These are phyloP conservation scores for Lactarius indigo DNA, from an alignment of 768 basidiomycete genomes.

Conservation along the genomic window DNA sequence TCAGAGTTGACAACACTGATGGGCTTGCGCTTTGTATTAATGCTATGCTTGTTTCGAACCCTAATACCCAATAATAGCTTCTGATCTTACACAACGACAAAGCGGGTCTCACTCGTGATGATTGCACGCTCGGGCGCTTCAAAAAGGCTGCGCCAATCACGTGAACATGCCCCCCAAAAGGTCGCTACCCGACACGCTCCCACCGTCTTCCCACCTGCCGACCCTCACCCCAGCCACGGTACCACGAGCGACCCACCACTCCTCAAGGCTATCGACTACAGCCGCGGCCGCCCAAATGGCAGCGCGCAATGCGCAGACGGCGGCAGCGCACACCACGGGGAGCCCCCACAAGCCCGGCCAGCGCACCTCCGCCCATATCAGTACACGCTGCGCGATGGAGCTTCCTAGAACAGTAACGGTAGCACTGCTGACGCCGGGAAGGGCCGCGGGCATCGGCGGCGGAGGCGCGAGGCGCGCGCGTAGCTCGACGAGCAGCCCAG, in stretches of 20 bases:
- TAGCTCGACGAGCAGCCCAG: constrained; percentile 12
- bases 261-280: background rate
- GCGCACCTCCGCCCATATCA: constrained; percentile 18
- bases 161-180: constrained; percentile 17
- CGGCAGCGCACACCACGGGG: constrained; percentile 2
- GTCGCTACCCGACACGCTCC: constrained; percentile 17
- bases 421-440: background rate
- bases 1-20: background rate
- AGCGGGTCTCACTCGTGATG: background rate
- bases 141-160: background rate
- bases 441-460: background rate
- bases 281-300: background rate
- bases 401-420: background rate
- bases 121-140: background rate
- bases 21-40: background rate
- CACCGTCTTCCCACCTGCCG: constrained; percentile 20
- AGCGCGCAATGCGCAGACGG: background rate
- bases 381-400: constrained; percentile 7
- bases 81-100: background rate
- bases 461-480: constrained; percentile 9
- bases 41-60: background rate
- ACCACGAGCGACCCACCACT: background rate
- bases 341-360: constrained; percentile 18
- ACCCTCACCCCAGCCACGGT: constrained; percentile 6
- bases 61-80: background rate